Base-by-base conservation (phyloP, 2,329 filamentous ascomycete genomes). In the Teratosphaeriaceae sp. region DNA sequence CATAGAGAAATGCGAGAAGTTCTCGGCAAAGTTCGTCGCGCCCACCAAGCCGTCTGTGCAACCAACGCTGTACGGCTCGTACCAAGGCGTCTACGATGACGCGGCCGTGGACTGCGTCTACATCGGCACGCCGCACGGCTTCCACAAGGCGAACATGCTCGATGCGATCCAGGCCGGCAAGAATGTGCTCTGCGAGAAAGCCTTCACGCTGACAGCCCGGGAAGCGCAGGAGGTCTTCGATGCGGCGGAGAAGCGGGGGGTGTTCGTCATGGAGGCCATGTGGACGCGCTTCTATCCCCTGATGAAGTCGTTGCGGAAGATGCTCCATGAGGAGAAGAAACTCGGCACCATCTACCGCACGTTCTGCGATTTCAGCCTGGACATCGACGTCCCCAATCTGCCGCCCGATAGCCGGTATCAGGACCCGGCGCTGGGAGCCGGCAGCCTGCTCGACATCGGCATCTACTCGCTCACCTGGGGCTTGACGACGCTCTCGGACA, bases 191-290 rank as follows among this genome's bases (percentile, higher is more conserved):
- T 72, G 70, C 45, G 70, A 73, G 46, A 73, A 73, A 50, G 55
- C 70, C 0, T 70, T 73, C 43, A 58, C 65, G 0, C 45, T 72
- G 26, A 72, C 64, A 13, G 63, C 65, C 0, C 51, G 40, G 2
- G 66, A 73, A 26, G 64, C 68, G 0, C 57, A 48, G 20, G 62
- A 68, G 31, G 64, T 72, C 2, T 61, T 70, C 12, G 59, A 50
- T 1, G 64, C 65, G 0, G 70, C 70, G 0, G 56, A 60, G 43
- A 44, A 49, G 21, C 66, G 66, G 44, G 62, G 64, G 7, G 63
- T 72, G 2, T 73, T 66, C 42, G 49, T 73, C 19, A 66, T 68
- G 57, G 70, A 73, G 49, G 70, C 68, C 9, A 65, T 72, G 64
- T 71, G 69, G 70, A 65, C 65, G 2, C 64, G 69, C 9, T 67